Base-by-base conservation (phyloP, 2,329 filamentous ascomycete species). In the Colletotrichum horii region DNA sequence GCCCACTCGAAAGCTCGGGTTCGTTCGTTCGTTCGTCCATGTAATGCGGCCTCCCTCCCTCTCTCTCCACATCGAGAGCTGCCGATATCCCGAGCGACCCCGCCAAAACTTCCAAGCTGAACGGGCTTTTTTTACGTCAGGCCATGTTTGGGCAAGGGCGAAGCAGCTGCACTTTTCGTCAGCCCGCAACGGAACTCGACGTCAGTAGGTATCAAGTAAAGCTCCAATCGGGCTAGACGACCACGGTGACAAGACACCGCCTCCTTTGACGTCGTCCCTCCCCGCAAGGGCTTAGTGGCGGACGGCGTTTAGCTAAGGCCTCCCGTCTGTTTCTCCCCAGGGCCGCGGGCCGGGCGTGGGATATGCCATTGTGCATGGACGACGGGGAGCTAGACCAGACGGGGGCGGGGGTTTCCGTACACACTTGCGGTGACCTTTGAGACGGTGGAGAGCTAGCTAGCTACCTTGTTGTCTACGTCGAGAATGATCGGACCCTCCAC, bases 61-160 rank as follows among this genome's bases (percentile, higher is more conserved):
- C 60, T 36, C 60, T 64, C 62, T 34, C 62, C 36, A 52, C 38
- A 43, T 64, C 32, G 6, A 24, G 11, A 64, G 62, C 69, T 75
- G 69, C 73, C 64, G 73, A 65, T 60, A 26, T 73, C 24, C 73
- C 70, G 73, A 62, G 62, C 32, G 26, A n/a, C 69, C 69, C 73
- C 70, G 43, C 69, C 56, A 68, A 52, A 67, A 26, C 4, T 6
- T 38, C 61, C 43, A 19, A 64, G 55, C 24, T 58, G 26, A 65
- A 48, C 43, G 26, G 61, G 15, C 14, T 16, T 15, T 64, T 15
- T 64, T 36, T 68, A 69, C 73, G 73, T 75, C 73, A 73, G 64
- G 24, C 58, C 70, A 67, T 34, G 32, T 64, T 62, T 48, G 38
- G 43, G 32, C n/a, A 58, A 36, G n/a, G n/a, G n/a, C n/a, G n/a